Percentiles rank a stretch among this genome's conserved stretches.
Conservation (phyloP, 2,329 filamentous ascomycete species). For the Claviceps spartinae region DNA sequence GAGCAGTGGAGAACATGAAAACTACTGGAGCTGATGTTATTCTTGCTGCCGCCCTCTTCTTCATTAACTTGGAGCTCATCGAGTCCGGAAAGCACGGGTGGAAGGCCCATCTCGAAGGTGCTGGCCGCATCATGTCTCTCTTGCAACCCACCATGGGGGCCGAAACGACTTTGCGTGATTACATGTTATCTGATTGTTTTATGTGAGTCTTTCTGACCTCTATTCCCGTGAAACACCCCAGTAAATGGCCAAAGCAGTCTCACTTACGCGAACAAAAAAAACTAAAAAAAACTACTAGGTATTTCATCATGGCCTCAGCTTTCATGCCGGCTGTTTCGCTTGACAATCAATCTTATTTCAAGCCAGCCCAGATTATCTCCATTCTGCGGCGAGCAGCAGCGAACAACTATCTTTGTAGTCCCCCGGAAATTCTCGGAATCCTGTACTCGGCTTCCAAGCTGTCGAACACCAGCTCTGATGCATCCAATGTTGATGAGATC, state of each 20-base stretch:
- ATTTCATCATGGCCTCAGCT: conserved; percentile 32
- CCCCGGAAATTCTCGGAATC: conserved; percentile 29
- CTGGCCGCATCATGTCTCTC: conserved; percentile 28
- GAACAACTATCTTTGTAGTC: conserved; percentile 34
- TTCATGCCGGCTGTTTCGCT: conserved; percentile 22
- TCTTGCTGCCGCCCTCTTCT: conserved; percentile 33
- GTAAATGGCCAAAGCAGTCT: not conserved
- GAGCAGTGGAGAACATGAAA: conserved; percentile 25
- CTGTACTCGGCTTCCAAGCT: conserved; percentile 29
- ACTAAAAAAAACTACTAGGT: conserved; percentile 14
- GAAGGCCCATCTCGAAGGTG: conserved; percentile 33
- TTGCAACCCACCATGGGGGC: conserved; percentile 20
- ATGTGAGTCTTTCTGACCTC: conserved; percentile 18
- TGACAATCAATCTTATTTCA: conserved; percentile 20
- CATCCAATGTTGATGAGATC: conserved; percentile 15
- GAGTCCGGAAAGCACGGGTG: conserved; percentile 34
- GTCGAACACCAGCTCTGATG: conserved; percentile 16
- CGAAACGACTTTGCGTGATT: conserved; percentile 26
- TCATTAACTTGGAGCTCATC: conserved; percentile 37
- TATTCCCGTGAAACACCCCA: not conserved
- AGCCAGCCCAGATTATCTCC: conserved; percentile 21
- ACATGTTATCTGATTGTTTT: conserved; percentile 34
- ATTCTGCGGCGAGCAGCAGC: conserved; percentile 27
- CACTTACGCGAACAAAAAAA: conserved; percentile 6
- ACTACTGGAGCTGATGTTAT: conserved; percentile 26